These are phyloP conservation scores for Cylindrotheca fusiformis DNA, from an alignment of 108 stramenopile genomes.

Conservation along the genomic window DNA sequence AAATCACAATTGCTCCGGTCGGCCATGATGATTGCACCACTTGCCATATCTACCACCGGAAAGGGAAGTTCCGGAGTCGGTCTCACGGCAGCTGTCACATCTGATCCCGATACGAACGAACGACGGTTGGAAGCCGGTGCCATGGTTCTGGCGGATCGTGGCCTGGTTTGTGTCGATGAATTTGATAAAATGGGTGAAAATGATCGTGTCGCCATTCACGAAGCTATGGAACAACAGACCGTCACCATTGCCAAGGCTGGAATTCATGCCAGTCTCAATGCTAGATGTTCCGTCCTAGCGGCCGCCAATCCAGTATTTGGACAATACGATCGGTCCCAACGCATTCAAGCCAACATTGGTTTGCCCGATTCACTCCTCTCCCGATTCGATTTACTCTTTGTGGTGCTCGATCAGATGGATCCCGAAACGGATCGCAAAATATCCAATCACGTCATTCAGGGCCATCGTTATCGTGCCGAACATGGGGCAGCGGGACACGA, in stretches of 20 bases:
- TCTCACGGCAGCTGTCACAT: conserved; percentile 98
- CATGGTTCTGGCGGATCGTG: conserved; percentile 99
- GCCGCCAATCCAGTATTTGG: conserved; percentile 99
- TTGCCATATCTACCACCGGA: conserved; percentile 94
- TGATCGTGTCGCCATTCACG: conserved; percentile 98
- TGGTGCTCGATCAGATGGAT: conserved; percentile 98
- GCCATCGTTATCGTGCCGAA: conserved; percentile 90
- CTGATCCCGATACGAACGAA: conserved; percentile 97
- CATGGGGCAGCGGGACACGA: conserved; percentile 75
- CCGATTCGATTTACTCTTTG: conserved; percentile 99
- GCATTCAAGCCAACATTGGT: conserved; percentile 98
- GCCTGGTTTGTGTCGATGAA: conserved; percentile 99
- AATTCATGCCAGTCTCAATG: conserved; percentile 93
- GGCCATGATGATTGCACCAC: conserved; percentile 94
- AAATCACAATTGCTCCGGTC: conserved; percentile 96
- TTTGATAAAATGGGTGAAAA: conserved; percentile 92
- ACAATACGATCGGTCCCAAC: conserved; percentile 93
- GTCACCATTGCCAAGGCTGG: conserved; percentile 99
- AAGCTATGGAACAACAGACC: conserved; percentile 99
- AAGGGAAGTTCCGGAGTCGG: conserved; percentile 99
- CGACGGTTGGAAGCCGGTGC: conserved; percentile 98
- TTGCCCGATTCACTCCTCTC: conserved; percentile 97
- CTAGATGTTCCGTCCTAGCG: conserved; percentile 96
- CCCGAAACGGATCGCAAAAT: conserved; percentile 92
- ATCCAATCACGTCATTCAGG: conserved; percentile 93